phyloP scores from a whole-genome alignment of 1,139 yeast species.

The Blastobotrys proliferans region DNA sequence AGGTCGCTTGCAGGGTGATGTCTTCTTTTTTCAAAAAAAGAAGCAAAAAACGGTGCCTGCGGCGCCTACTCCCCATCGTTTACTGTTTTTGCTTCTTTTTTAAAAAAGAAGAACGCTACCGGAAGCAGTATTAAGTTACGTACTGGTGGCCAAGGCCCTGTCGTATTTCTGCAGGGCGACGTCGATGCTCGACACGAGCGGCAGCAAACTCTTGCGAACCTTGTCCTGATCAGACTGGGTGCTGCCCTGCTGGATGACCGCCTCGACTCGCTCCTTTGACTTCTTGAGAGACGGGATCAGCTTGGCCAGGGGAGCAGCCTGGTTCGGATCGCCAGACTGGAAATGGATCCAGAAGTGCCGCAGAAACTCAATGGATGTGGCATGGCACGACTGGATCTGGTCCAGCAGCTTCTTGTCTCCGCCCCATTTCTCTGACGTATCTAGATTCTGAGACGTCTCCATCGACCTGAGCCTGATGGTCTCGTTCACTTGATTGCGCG shows the following conservation, averaged over 20 bases:
- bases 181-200: slow-evolving; percentile 38
- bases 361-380: slow-evolving; percentile 65
- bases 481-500: slow-evolving; percentile 24
- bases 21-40: too few relatives aligned
- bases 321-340: slow-evolving; percentile 52
- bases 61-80: too few relatives aligned
- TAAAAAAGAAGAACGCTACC: too few relatives aligned
- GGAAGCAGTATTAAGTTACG: too few relatives aligned
- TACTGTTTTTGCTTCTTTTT: too few relatives aligned
- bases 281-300: slow-evolving; percentile 47
- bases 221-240: slow-evolving; percentile 28
- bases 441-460: slow-evolving; percentile 20
- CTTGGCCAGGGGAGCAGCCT: slow-evolving; percentile 44
- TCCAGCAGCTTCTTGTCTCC: slow-evolving; percentile 24
- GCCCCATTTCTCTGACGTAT: slow-evolving; percentile 16
- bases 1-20: too few relatives aligned
- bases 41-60: too few relatives aligned
- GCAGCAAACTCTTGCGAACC: slow-evolving; percentile 33
- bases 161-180: slow-evolving; percentile 41
- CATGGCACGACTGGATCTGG: slow-evolving; percentile 44
- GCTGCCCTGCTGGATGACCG: slow-evolving; percentile 31
- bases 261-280: slow-evolving; percentile 44
- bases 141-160: slow-evolving; percentile 25
- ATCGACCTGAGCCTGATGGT: slow-evolving; percentile 23
- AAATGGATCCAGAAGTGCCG: slow-evolving; percentile 68